phyloP scores from a whole-genome alignment of 768 basidiomycete genomes.

The Daedaleopsis nitida region DNA sequence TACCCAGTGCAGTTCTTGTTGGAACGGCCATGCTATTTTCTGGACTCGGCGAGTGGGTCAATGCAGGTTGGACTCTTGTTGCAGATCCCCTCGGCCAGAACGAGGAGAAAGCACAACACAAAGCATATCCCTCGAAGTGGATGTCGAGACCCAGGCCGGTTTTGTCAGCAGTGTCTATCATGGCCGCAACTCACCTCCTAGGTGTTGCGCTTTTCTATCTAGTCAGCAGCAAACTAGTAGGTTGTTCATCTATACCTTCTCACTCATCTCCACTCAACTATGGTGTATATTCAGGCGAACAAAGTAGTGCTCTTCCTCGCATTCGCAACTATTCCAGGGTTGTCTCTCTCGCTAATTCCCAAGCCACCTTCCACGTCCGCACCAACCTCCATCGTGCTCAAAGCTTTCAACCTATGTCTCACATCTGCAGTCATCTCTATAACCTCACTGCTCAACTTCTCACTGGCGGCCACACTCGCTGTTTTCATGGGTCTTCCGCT shows the following conservation, averaged over 20 bases:
- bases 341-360: not conserved
- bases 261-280: not conserved
- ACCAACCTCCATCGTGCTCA: slow-evolving; percentile 51
- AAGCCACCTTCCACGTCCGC: slow-evolving; percentile 4
- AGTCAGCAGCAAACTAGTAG: slow-evolving; percentile 36
- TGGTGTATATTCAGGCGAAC: not conserved
- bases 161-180: slow-evolving; percentile 51
- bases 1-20: slow-evolving; percentile 85
- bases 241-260: not conserved
- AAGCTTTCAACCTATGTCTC: slow-evolving; percentile 77
- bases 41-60: slow-evolving; percentile 75
- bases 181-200: slow-evolving; percentile 55
- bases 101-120: slow-evolving; percentile 1
- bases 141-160: slow-evolving; percentile 54
- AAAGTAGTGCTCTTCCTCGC: not conserved
- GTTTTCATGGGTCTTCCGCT: slow-evolving; percentile 68
- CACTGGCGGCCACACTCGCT: slow-evolving; percentile 75
- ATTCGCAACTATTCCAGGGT: slow-evolving; percentile 2
- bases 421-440: slow-evolving; percentile 87
- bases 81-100: not conserved
- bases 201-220: slow-evolving; percentile 55
- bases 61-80: slow-evolving; percentile 54
- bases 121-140: slow-evolving; percentile 36
- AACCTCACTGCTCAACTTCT: slow-evolving; percentile 89
- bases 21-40: slow-evolving; percentile 85